phyloP scores from a whole-genome alignment of 768 basidiomycete genomes.

The Hydnum rufescens region DNA sequence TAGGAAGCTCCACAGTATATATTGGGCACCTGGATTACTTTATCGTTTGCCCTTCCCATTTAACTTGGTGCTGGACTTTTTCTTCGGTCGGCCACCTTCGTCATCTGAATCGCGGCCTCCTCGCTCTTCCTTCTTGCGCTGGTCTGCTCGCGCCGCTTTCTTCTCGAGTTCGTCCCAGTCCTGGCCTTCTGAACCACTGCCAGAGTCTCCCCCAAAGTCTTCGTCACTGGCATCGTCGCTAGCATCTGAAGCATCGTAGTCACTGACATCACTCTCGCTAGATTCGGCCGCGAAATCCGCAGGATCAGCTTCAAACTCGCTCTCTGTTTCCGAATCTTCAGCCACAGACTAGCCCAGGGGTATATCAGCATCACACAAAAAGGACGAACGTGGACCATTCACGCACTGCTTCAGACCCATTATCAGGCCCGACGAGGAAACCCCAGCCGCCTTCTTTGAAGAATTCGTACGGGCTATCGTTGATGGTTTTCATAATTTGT shows the following conservation, averaged over 20 bases:
- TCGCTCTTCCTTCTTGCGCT: conserved; percentile 21
- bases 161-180: conserved; percentile 94
- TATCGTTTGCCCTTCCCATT: conserved; percentile 10
- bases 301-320: conserved; percentile 39
- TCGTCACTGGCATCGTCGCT: conserved; percentile 44
- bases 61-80: conserved; percentile 20
- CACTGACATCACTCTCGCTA: conserved; percentile 29
- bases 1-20: too few species aligned
- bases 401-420: conserved; percentile 42
- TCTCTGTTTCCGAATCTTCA: conserved; percentile 40
- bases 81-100: conserved; percentile 19
- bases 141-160: conserved; percentile 68
- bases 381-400: neutral
- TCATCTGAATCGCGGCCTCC: conserved; percentile 22
- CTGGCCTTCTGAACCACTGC: conserved; percentile 52
- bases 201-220: conserved; percentile 34
- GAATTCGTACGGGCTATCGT: conserved; percentile 87
- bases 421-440: conserved; percentile 55
- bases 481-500: conserved; percentile 96
- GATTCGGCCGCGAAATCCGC: conserved; percentile 24
- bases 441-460: conserved; percentile 93
- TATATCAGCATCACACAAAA: neutral
- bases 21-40: too few species aligned
- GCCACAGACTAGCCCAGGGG: conserved; percentile 1
- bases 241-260: conserved; percentile 31